These are phyloP conservation scores for Phytophthora aleatoria DNA, from an alignment of 352 stramenopile species.

Conservation along the genomic window DNA sequence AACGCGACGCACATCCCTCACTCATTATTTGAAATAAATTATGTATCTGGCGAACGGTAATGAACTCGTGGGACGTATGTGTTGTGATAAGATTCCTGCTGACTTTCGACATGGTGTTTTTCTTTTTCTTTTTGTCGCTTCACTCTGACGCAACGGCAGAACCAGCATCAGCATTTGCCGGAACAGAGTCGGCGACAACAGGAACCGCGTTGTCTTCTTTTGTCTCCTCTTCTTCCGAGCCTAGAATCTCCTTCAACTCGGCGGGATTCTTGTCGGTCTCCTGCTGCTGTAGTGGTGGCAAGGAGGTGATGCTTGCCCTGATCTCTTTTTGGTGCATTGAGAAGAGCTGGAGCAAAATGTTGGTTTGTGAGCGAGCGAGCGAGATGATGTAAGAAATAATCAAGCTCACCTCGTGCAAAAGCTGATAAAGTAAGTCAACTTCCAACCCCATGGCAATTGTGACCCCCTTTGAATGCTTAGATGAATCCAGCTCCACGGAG, in stretches of 20 bases:
- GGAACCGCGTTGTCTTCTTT: conserved; percentile 36
- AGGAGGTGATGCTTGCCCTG: conserved; percentile 6
- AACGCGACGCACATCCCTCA: neutral
- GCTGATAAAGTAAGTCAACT: conserved; percentile 74
- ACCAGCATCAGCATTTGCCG: conserved; percentile 7
- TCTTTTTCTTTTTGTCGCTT: neutral
- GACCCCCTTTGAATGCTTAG: conserved; percentile 51
- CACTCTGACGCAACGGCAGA: conserved; percentile 10
- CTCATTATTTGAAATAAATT: conserved; percentile 37
- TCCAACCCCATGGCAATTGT: conserved; percentile 82
- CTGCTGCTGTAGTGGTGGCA: conserved; percentile 40
- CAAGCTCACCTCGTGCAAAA: conserved; percentile 57
- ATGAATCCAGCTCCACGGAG: conserved; percentile 46
- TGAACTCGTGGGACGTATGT: conserved; percentile 1
- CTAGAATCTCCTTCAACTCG: conserved; percentile 62
- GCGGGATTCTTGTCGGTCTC: conserved; percentile 45
- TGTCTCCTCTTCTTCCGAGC: conserved; percentile 61
- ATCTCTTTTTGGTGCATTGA: conserved; percentile 57
- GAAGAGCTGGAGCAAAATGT: conserved; percentile 42
- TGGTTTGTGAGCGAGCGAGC: neutral
- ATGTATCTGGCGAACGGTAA: conserved; percentile 22
- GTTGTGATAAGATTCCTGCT: conserved; percentile 15
- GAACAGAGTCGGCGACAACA: neutral
- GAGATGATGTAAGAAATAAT: neutral
- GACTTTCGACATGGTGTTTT: conserved; percentile 2